phyloP scores from a whole-genome alignment of 306 rosid genomes.

The Sphenostylis stenocarpa region DNA sequence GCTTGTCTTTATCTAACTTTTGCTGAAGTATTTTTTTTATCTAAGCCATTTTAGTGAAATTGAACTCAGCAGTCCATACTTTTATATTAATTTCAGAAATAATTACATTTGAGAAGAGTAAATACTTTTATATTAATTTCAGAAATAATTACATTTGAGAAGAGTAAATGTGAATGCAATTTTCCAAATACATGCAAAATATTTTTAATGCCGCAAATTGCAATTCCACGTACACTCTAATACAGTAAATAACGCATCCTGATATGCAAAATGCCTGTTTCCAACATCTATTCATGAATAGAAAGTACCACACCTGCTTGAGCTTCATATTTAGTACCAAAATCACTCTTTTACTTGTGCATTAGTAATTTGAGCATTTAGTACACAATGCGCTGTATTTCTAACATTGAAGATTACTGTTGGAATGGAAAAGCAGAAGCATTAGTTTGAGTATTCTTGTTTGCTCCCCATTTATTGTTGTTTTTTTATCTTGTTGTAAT shows the following conservation, averaged over 20 bases:
- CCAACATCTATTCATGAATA: neutral
- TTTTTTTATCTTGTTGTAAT: neutral
- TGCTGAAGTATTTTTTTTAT: neutral
- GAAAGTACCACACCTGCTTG: neutral
- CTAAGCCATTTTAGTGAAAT: neutral
- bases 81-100: neutral
- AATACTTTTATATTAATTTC: neutral
- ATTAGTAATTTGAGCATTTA: neutral
- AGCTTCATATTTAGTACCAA: neutral
- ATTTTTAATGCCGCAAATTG: neutral
- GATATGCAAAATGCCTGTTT: neutral
- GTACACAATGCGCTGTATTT: neutral
- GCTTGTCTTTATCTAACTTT: constrained; percentile 16
- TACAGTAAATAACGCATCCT: too few relatives aligned
- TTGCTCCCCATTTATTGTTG: neutral
- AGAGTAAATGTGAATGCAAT: neutral
- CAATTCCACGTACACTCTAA: neutral
- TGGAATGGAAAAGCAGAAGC: neutral
- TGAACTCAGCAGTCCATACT: neutral
- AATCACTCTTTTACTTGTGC: neutral
- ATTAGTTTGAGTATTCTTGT: neutral
- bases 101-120: neutral
- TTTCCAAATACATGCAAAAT: neutral
- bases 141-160: neutral
- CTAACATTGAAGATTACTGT: neutral